Evolutionary conservation across 139 green algal genomes (phyloP), one percentile per base, ranked within the genome.

Genomic region (Chlorella sp.): DNA sequence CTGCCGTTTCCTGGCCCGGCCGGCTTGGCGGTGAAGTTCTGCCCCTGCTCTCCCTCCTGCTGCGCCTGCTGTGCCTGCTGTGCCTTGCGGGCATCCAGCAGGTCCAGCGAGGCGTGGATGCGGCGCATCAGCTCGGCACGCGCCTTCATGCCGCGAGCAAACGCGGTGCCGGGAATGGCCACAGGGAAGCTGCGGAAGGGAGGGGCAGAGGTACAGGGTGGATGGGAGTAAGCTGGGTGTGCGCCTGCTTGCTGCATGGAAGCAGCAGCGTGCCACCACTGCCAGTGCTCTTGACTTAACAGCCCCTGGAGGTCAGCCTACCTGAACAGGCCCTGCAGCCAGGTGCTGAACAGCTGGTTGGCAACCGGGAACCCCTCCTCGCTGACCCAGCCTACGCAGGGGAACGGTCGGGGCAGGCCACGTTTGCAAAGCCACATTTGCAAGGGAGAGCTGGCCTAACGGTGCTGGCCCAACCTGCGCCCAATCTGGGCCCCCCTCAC

Each of bases 301-400:
- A 77, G 20, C 36, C 70, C 70, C 2, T 40, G n/a, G 22, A 43
- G 16, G 8, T 6, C 68, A 70, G 5, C 72, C 54, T 54, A 82
- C 76, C 76, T 83, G 60, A 83, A 83, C 77, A 83, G 40, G 58
- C 77, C 77, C 36, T 73, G 60, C 41, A 83, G 77, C 77, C 77
- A 83, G n/a, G 32, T n/a, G 28, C 26, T 43, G 41, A 83, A 83
- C 3, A 46, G 34, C 26, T 41, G 60, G 58, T 32, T 73, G 30
- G 44, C 40, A 28, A 22, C 38, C 3, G 64, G 56, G 44, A 83
- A 83, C 60, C 40, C 58, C 0, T 83, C 20, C 51, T 60, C 51
- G 51, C 51, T 60, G 51, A 60, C 24, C 51, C 51, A 60, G 51
- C 51, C 51, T 60, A 16, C 51, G 24, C 51, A 60, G 51, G 24